These are phyloP conservation scores for Eudorina sp. DNA, from an alignment of 139 green algal genomes.

Conservation along the genomic window DNA sequence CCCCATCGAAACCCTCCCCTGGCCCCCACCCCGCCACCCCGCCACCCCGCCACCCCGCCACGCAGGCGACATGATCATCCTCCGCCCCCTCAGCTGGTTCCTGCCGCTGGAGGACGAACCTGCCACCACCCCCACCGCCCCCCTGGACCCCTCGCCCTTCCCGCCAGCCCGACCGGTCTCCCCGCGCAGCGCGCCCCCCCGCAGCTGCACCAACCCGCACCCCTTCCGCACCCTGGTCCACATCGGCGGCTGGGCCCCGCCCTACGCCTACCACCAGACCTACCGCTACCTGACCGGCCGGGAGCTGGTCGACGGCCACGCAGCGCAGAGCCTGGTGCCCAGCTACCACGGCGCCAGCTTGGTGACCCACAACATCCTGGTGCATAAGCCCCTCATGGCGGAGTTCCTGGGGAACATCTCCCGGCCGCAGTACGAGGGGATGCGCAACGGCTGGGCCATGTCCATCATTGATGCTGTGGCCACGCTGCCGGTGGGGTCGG, in stretches of 20 bases:
- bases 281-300: background rate
- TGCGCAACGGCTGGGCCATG: background rate
- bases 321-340: background rate
- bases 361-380: background rate
- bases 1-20: too few species aligned
- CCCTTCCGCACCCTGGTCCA: background rate
- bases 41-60: background rate
- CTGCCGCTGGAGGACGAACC: background rate
- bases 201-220: background rate
- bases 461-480: background rate
- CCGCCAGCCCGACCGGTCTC: background rate
- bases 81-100: background rate
- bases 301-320: background rate
- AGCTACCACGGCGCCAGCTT: background rate
- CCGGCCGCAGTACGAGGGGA: background rate
- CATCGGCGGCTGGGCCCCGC: background rate
- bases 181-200: background rate
- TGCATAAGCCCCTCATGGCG: background rate
- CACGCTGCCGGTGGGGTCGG: background rate
- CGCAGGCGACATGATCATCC: slow-evolving; percentile 1
- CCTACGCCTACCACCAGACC: background rate
- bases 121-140: background rate
- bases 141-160: background rate
- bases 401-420: background rate
- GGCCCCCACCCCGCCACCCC: background rate